Evolutionary conservation across 2,329 filamentous ascomycete genomes (phyloP).

Genomic region (Neonectria faginata): DNA sequence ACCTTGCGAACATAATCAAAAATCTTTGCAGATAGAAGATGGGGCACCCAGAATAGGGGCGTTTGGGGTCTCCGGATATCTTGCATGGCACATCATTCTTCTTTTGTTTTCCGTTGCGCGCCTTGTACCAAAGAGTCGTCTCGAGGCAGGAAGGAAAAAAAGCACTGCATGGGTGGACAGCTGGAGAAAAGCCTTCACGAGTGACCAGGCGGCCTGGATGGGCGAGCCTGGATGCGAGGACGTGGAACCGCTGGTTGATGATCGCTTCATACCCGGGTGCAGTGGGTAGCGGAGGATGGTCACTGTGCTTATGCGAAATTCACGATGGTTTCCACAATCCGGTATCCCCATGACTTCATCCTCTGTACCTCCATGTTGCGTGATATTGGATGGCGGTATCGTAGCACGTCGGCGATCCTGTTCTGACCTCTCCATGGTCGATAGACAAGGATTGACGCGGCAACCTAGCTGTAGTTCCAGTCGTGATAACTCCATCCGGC

Average conservation of each 20-base stretch:
- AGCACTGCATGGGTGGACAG: conserved; percentile 68
- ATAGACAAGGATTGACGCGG: neutral
- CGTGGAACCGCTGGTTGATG: conserved; percentile 72
- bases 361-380: conserved; percentile 23
- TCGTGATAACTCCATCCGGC: neutral
- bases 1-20: conserved; percentile 57
- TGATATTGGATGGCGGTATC: conserved; percentile 29
- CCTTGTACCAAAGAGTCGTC: conserved; percentile 61
- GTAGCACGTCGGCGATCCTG: neutral
- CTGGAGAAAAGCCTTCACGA: conserved; percentile 70
- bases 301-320: conserved; percentile 71
- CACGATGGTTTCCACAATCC: conserved; percentile 64
- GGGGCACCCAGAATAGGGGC: conserved; percentile 74
- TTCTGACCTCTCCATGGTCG: neutral
- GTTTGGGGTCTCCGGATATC: conserved; percentile 85
- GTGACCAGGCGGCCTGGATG: conserved; percentile 57
- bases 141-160: conserved; percentile 56
- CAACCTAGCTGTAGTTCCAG: neutral
- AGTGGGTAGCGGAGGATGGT: conserved; percentile 60
- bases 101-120: conserved; percentile 60
- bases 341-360: conserved; percentile 20
- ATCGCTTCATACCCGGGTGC: conserved; percentile 71
- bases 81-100: conserved; percentile 71
- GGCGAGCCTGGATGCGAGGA: conserved; percentile 64
- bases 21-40: conserved; percentile 77